These are phyloP conservation scores for Carex scoparia DNA, from an alignment of 176 grass and related monocot genomes.

Conservation along the genomic window DNA sequence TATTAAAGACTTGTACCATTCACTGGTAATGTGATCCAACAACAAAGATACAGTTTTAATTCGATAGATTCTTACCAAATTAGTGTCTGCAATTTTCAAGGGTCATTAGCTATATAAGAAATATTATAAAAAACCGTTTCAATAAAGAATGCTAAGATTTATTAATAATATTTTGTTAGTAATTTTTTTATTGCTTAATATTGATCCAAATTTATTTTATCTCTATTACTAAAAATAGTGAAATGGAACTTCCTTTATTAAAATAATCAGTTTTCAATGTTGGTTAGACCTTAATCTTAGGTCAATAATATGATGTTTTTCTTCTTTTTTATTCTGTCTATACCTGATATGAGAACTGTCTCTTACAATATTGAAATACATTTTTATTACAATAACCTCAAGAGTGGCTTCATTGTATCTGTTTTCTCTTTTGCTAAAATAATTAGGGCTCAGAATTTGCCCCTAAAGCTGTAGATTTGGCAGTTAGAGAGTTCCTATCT, in stretches of 20 bases:
- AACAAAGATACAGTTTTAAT: no score
- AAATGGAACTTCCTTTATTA: no score
- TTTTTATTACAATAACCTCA: neutral
- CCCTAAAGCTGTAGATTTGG: conserved; percentile 85
- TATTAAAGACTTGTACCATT: neutral
- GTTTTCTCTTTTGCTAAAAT: conserved; percentile 19
- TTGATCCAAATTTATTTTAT: no score
- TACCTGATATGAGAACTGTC: neutral
- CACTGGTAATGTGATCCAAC: neutral
- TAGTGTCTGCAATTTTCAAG: no score
- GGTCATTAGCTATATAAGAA: no score
- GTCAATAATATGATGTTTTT: neutral
- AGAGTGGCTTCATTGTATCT: neutral
- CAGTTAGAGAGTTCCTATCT: conserved; percentile 66
- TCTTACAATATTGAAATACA: neutral
- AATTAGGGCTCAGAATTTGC: conserved; percentile 71
- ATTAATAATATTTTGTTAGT: no score
- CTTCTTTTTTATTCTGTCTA: neutral
- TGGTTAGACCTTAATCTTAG: neutral
- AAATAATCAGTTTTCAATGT: neutral
- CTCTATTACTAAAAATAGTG: no score
- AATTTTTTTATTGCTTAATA: no score
- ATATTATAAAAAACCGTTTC: no score
- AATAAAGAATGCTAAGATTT: no score
- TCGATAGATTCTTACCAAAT: no score